phyloP scores from a whole-genome alignment of 768 basidiomycete genomes.

The Suillus variegatus region DNA sequence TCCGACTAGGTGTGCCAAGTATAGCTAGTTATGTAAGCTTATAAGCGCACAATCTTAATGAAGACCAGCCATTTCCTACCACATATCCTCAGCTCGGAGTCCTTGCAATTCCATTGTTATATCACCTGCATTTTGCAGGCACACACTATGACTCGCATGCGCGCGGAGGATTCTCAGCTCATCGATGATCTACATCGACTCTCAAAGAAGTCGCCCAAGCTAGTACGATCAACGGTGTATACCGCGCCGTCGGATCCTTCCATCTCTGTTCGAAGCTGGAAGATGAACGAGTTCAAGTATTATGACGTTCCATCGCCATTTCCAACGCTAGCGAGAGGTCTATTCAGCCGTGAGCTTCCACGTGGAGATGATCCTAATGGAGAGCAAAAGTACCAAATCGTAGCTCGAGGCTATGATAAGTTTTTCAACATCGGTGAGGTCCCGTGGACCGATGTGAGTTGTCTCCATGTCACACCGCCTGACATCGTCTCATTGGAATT shows the following conservation, averaged over 20 bases:
- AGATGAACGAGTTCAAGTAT: not conserved
- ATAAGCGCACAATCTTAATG: too few species aligned
- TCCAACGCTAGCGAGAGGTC: slow-evolving; percentile 90
- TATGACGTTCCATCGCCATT: slow-evolving; percentile 64
- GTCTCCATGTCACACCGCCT: not conserved
- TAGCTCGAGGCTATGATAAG: slow-evolving; percentile 95
- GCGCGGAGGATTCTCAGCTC: slow-evolving; percentile 57
- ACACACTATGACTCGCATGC: slow-evolving; percentile 27
- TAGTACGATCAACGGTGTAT: slow-evolving; percentile 43
- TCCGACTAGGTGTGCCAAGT: slow-evolving; percentile 65
- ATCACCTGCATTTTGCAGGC: slow-evolving; percentile 6
- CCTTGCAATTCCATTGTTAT: too few species aligned
- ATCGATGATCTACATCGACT: slow-evolving; percentile 54
- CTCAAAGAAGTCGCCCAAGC: slow-evolving; percentile 58
- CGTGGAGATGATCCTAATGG: slow-evolving; percentile 28
- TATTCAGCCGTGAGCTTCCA: slow-evolving; percentile 68
- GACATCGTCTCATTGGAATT: not conserved
- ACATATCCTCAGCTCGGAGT: slow-evolving; percentile 25
- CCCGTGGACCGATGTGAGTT: slow-evolving; percentile 76
- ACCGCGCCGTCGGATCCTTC: not conserved
- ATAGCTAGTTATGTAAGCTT: slow-evolving; percentile 61
- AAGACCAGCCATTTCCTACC: slow-evolving; percentile 39
- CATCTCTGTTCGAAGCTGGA: not conserved
- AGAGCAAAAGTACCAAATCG: slow-evolving; percentile 56
- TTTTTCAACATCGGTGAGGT: slow-evolving; percentile 99